phyloP scores from a whole-genome alignment of 2,329 filamentous ascomycete genomes.

The Triangularia verruculosa region DNA sequence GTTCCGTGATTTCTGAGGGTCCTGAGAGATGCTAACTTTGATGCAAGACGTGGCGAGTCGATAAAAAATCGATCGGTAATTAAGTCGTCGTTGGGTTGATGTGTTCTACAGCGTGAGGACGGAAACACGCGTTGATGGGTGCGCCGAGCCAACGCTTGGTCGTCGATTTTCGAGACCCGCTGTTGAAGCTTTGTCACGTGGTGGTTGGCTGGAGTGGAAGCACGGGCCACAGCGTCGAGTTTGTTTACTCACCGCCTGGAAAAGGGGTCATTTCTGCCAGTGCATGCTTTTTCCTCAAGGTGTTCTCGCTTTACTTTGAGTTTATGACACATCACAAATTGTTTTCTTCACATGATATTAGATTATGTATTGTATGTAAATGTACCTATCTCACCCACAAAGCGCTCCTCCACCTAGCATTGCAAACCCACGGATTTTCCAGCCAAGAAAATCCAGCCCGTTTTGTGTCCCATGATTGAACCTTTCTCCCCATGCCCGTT shows the following conservation, averaged over 20 bases:
- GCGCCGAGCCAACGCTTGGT: background rate
- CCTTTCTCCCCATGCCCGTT: background rate
- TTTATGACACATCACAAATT: no score
- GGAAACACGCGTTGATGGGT: conserved; percentile 5
- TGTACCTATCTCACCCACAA: background rate
- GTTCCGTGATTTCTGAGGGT: conserved; percentile 9
- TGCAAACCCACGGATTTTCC: background rate
- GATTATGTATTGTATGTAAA: background rate
- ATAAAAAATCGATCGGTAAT: background rate
- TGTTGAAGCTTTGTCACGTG: background rate
- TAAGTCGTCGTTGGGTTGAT: background rate
- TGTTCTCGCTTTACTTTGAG: no score
- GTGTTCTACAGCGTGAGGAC: background rate
- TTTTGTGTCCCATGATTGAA: background rate
- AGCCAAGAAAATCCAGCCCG: background rate
- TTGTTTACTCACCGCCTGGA: background rate
- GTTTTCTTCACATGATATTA: background rate
- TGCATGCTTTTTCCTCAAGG: no score
- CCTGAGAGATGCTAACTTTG: background rate
- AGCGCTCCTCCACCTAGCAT: background rate
- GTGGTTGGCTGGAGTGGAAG: background rate
- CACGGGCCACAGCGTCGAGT: background rate
- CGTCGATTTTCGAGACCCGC: conserved; percentile 3
- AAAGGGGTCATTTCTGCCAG: background rate
- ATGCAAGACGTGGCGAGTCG: background rate